Percentiles rank a stretch among this genome's conserved stretches.
phyloP scores from a whole-genome alignment of 2,329 filamentous ascomycete species.

The Sporothrix brunneoviolacea region DNA sequence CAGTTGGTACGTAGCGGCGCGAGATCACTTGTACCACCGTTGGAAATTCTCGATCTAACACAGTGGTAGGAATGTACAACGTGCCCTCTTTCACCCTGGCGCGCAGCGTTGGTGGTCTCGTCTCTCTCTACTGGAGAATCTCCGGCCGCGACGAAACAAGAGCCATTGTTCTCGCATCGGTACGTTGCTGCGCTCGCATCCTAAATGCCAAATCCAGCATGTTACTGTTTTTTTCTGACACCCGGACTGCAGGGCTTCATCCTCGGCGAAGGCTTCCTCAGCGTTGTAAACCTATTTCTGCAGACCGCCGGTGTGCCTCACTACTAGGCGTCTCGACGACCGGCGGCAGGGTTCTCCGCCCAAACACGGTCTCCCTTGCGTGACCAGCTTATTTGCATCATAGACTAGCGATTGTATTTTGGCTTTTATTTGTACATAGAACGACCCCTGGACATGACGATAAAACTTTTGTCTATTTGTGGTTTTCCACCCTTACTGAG shows the following conservation, averaged over 20 bases:
- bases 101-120: conserved; percentile 68
- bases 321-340: neutral
- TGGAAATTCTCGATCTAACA: neutral
- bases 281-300: conserved; percentile 80
- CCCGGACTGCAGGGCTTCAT: conserved; percentile 62
- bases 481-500: neutral
- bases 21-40: neutral
- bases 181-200: conserved; percentile 28
- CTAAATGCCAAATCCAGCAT: too few species aligned
- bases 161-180: conserved; percentile 78
- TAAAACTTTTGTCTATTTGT: neutral
- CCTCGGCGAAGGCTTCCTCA: conserved; percentile 83
- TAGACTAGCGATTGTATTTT: too few species aligned
- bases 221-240: neutral
- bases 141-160: conserved; percentile 57
- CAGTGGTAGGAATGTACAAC: conserved; percentile 77
- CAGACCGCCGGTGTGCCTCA: conserved; percentile 51
- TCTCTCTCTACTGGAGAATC: conserved; percentile 70
- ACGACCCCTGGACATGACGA: too few species aligned
- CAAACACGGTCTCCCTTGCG: too few species aligned
- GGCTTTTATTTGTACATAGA: too few species aligned
- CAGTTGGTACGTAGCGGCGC: conserved; percentile 59
- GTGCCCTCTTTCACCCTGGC: conserved; percentile 93
- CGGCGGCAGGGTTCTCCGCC: neutral
- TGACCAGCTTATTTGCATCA: too few species aligned